phyloP scores from a whole-genome alignment of 208 protist species.

The Crithidia thermophila region DNA sequence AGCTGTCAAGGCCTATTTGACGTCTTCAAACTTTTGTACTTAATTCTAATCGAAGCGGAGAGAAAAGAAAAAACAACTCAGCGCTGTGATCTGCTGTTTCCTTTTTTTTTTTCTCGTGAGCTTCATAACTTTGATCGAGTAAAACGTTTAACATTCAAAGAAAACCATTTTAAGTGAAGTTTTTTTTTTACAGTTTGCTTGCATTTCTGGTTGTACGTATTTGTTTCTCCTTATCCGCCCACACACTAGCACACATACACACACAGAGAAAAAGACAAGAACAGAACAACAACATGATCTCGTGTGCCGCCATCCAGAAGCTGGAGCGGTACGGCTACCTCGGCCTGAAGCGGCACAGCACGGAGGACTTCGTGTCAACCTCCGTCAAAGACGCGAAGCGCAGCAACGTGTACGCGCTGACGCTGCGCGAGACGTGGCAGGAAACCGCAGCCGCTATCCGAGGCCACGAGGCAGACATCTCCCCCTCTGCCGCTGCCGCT shows the following conservation, averaged over 20 bases:
- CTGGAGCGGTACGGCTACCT: constrained; percentile 88
- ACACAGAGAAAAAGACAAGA: neutral
- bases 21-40: no score
- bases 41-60: no score
- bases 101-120: neutral
- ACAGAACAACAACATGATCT: constrained; percentile 55
- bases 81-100: no score
- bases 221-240: neutral
- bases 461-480: neutral
- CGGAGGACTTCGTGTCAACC: constrained; percentile 71
- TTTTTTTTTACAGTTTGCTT: neutral
- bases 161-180: neutral
- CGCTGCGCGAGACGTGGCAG: constrained; percentile 70
- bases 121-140: neutral
- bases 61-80: no score
- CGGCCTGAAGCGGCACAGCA: constrained; percentile 69
- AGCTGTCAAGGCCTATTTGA: no score
- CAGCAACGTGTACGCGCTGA: constrained; percentile 84
- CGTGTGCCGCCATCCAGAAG: constrained; percentile 85
- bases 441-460: constrained; percentile 44
- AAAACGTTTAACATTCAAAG: neutral
- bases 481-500: constrained; percentile 35
- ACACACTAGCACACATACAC: neutral
- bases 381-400: constrained; percentile 76
- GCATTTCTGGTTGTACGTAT: neutral